Conservation (phyloP, 257 asterid genomes). For the Gentiana macrophylla region DNA sequence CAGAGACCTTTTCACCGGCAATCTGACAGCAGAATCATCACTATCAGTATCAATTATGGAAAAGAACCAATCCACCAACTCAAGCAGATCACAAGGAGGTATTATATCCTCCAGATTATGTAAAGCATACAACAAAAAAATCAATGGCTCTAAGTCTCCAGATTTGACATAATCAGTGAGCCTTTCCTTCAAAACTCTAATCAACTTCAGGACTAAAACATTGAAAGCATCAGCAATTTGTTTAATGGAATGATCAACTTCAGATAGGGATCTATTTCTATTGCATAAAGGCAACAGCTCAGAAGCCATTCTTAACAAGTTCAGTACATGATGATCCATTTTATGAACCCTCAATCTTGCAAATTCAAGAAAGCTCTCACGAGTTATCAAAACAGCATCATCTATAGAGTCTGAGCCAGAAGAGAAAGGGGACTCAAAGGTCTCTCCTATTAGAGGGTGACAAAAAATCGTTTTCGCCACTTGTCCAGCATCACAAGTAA, state of each 20-base stretch:
- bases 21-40: slow-evolving; percentile 15
- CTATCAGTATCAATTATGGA: slow-evolving; percentile 36
- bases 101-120: slow-evolving; percentile 16
- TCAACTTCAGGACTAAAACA: slow-evolving; percentile 38
- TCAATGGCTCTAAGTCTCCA: slow-evolving; percentile 36
- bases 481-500: slow-evolving; percentile 35
- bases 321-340: slow-evolving; percentile 54
- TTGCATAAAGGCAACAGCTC: slow-evolving; percentile 31
- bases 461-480: slow-evolving; percentile 48
- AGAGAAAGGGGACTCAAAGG: slow-evolving; percentile 47
- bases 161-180: slow-evolving; percentile 45
- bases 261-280: slow-evolving; percentile 21
- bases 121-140: slow-evolving; percentile 26
- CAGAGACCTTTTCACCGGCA: slow-evolving; percentile 29
- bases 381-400: slow-evolving; percentile 30
- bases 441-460: slow-evolving; percentile 53
- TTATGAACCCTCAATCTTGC: slow-evolving; percentile 32
- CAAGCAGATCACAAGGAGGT: slow-evolving; percentile 26
- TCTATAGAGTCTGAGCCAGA: slow-evolving; percentile 29
- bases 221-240: slow-evolving; percentile 36
- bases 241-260: slow-evolving; percentile 23
- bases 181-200: slow-evolving; percentile 41
- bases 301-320: slow-evolving; percentile 40
- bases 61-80: slow-evolving; percentile 50
- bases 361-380: slow-evolving; percentile 37